Evolutionary conservation across 2,329 filamentous ascomycete genomes (phyloP), one percentile per base, ranked within the genome.

Genomic region (Cytospora leucostoma): DNA sequence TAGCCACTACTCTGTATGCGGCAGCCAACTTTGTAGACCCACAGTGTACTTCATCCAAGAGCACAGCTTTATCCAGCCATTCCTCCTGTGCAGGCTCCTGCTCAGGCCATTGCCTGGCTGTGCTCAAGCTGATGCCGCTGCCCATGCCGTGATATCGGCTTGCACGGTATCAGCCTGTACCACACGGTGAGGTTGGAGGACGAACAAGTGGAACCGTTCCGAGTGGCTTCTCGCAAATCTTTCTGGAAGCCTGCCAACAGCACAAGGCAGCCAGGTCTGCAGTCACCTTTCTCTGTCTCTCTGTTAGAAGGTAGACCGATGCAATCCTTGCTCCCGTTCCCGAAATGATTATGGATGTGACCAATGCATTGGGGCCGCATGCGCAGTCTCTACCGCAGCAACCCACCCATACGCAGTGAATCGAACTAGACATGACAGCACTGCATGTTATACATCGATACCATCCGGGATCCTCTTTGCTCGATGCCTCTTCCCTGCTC

Each of bases 101-200:
- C 34, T 53, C 44, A 21, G 44, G n/a, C n/a, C 17, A 19, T 35
- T n/a, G 35, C 49, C 34, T 37, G 21, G 50, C 49, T 32, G 50
- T 59, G 27, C 21, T 34, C 37, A 38, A 59, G 21, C 50, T 34
- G 35, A 44, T 35, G 47, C 49, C n/a, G 35, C 17, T 33, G 57
- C 21, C 50, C 49, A 47, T 21, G 53, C 12, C 21, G 51, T 8
- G 19, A 33, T 38, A 53, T 38, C 27, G 27, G 27, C 27, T 27
- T 27, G 27, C 4, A 27, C 27, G 27, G 27, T 27, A 27, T 44
- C 27, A 19, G 27, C 34, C 27, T 32, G 32, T 40, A 54, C 38
- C 13, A 37, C 35, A 35, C 37, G 44, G 50, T 47, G 27, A 35
- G 15, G 8, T 13, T 13, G 27, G 17, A 27, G 10, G 5, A 54